Base-by-base conservation (phyloP, 2,329 filamentous ascomycete genomes). In the Alternaria viburni region DNA sequence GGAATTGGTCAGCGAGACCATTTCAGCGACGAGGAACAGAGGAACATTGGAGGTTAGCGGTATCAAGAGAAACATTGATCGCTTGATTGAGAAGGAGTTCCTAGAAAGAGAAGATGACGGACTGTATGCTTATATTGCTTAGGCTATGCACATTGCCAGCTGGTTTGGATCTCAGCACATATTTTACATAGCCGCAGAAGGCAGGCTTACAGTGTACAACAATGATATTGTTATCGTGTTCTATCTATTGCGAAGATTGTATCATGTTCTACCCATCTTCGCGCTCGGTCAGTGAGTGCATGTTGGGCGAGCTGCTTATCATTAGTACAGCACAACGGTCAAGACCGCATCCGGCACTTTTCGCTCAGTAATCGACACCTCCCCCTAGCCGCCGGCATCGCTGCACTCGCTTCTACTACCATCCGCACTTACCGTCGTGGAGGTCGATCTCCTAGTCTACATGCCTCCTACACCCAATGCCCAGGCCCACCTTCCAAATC, bases 61-160 rank as follows among this genome's bases (percentile, higher is more conserved):
- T 67, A 98, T 99, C 69, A 99, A 99, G 88, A 90, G 91, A 83
- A 96, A 98, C 79, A 97, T 99, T 80, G 96, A 98, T 81, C 93
- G 92, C 89, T 94, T 80, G 70, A 80, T 80, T 65, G 78, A 80
- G 71, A 80, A 80, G 70, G 78, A 80, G 56, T 80, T 77, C 61
- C 57, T 79, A 65, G 78, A 80, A 64, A 68, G 78, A 46, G 78
- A 79, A 67, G 77, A 80, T 1, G 75, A 75, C 60, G 78, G 78
- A 19, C 77, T 74, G 69, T 85, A 84, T 73, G 76, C 74, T 61
- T 85, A 85, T 70, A 77, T 85, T 70, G 83, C 83, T 23, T 84
- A 74, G 47, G 13, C 19, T 36, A 21, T 25, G 15, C 8, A 25
- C 8, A 25, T 23, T 5, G 49, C 28, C 19, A 41, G 19, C 10